Evolutionary conservation across 495 filamentous ascomycete species (phyloP).

Genomic region (Trichoderma gamsii): DNA sequence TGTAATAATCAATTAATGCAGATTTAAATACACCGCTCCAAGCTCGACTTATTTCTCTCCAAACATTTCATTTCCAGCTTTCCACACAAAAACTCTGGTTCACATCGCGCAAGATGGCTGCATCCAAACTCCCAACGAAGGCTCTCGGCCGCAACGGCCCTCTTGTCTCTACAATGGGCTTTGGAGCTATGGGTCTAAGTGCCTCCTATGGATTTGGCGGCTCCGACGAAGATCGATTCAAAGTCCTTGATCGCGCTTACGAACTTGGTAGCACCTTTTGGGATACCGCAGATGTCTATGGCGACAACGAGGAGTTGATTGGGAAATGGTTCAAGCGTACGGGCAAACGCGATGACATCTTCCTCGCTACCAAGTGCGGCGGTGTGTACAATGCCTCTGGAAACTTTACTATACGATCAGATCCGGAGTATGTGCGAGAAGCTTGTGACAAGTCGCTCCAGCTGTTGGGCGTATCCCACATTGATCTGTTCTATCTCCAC

Average conservation of each 20-base stretch:
- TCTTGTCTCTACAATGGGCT: constrained; percentile 43
- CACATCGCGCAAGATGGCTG: not conserved
- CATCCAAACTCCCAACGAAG: constrained; percentile 30
- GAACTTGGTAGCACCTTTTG: constrained; percentile 45
- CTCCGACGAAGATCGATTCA: constrained; percentile 34
- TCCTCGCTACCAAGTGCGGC: constrained; percentile 54
- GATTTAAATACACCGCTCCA: not conserved
- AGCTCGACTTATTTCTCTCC: not conserved
- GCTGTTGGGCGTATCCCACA: constrained; percentile 41
- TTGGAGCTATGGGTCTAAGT: constrained; percentile 50
- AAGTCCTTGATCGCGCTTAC: constrained; percentile 38
- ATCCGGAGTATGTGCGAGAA: constrained; percentile 43
- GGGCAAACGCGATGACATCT: constrained; percentile 46
- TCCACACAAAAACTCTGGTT: not conserved
- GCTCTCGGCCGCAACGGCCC: constrained; percentile 48
- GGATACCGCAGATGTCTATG: constrained; percentile 46
- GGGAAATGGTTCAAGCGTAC: constrained; percentile 50
- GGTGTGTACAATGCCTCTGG: constrained; percentile 15
- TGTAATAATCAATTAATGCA: not conserved
- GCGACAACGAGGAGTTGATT: constrained; percentile 46
- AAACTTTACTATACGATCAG: constrained; percentile 32
- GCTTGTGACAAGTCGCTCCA: constrained; percentile 47
- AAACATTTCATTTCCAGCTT: not conserved
- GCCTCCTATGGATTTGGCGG: constrained; percentile 36
- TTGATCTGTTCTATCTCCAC: constrained; percentile 60